Evolutionary conservation across 176 grass and related monocot species (phyloP), one percentile per base, ranked within the genome.

Genomic region (Pontederia crassipes): DNA sequence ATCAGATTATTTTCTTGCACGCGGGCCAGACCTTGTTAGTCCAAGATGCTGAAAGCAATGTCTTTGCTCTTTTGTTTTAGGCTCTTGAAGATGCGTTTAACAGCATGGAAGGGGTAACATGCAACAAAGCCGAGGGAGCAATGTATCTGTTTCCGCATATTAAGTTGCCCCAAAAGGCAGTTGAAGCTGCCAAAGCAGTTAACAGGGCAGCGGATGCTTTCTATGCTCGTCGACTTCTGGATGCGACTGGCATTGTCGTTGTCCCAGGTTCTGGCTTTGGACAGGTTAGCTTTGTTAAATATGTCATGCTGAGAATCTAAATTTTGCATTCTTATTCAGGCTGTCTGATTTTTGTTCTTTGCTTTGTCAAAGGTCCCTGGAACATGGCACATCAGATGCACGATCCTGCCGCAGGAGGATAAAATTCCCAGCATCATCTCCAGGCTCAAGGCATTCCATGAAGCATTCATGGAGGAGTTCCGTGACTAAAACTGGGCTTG

Each of bases 51-150:
- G 27, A 16, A n/a, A 40, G 6, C 32, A 9, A 11, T 45, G 15
- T 64, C 17, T 53, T 11, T 64, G 18, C 48, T 52, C 10, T 66
- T 49, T 18, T 45, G 8, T 18, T 61, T 55, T 74, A 98, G 93
- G 87, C 93, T 58, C 70, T 98, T 74, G 87, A 98, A 83, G 87
- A 98, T 65, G 83, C 93, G 70, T 98, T 98, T 68, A 92, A 92
- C 60, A 83, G 81, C 68, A 85, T 91, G 69, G 87, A 98, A 80
- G 87, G 93, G 13, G 79, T 98, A 45, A 83, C 81, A 17, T 98
- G 93, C 87, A 98, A 98, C 68, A 92, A 92, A 66, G 84, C 9
- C 24, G 15, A 8, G 58, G 12, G 50, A 28, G 56, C 45, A 11
- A 59, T 55, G 47, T 48, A 70, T 20, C 4, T 67, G 50, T 69